Percentiles rank a stretch among this genome's conserved stretches.
phyloP scores from a whole-genome alignment of 768 basidiomycete species.

The Tylopilus subfusipes region DNA sequence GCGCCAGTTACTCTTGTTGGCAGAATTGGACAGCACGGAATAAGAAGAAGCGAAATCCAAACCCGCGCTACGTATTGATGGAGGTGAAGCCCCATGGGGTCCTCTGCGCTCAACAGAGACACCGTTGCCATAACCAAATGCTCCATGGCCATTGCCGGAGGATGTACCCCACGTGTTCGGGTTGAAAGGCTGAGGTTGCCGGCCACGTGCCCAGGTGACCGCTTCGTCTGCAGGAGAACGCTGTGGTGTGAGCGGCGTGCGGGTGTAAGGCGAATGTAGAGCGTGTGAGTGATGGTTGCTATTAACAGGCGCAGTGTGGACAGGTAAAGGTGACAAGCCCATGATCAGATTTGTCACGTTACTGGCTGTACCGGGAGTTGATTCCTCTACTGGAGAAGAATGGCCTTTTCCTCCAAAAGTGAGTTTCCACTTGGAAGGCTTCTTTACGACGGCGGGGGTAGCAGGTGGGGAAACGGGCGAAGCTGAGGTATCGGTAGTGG shows the following conservation, averaged over 20 bases:
- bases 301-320: conserved; percentile 1
- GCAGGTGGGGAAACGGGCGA: conserved; percentile 24
- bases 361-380: conserved; percentile 60
- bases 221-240: conserved; percentile 39
- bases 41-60: conserved; percentile 52
- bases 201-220: conserved; percentile 49
- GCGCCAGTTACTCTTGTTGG: conserved; percentile 59
- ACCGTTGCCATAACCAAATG: conserved; percentile 12
- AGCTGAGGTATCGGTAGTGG: conserved; percentile 17
- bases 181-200: conserved; percentile 32
- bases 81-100: conserved; percentile 55
- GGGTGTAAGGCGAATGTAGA: conserved; percentile 24
- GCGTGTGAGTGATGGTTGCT: conserved; percentile 12
- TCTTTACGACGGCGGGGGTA: conserved; percentile 52
- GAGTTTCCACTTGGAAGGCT: conserved; percentile 61
- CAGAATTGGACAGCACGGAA: conserved; percentile 51
- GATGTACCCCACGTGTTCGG: conserved; percentile 20
- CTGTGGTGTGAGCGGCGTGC: conserved; percentile 30
- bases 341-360: conserved; percentile 76
- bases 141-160: conserved; percentile 13
- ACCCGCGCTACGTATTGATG: conserved; percentile 52
- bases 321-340: conserved; percentile 37
- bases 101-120: conserved; percentile 32
- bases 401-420: conserved; percentile 63
- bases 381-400: conserved; percentile 35